Base-by-base conservation (phyloP, 768 basidiomycete species). In the Termitomyces sp. region DNA sequence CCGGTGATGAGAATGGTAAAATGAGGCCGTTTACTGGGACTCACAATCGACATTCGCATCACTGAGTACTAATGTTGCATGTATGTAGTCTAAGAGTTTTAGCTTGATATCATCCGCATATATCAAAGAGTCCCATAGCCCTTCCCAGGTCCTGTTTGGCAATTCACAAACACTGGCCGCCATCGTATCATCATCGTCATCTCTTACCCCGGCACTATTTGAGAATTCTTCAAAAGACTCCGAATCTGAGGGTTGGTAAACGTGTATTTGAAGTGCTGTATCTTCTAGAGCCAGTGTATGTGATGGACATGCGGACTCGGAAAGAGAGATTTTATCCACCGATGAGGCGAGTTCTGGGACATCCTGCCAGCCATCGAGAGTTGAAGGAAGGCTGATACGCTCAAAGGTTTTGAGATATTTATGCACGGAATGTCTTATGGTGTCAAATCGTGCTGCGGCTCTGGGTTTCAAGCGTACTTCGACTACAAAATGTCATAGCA, bases 71-170 rank as follows among this genome's bases (percentile, higher is more conserved):
- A 98, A 77, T 0, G 96, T 98, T 22, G 95, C 91, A 72, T 96
- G 88, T 57, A 98, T 94, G 67, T 97, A 98, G 68, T 96, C 89
- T 43, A 99, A 78, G 11, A 99, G 77, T 58, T 87, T 88, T 54
- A 86, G 73, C 69, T 98, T 99, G 64, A 98, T 85, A 66, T 89
- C 79, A 56, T 82, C 81, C 32, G 75, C 76, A 68, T 96, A 99
- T 66, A 98, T 88, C 61, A 99, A 68, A 45, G 88, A 90, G 49
- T 88, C 89, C 97, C 97, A 98, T 15, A 98, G 73, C 1, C 96
- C 94, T 56, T 98, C 96, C 78, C 91, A 87, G 38, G 77, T 80
- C 58, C 77, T 69, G 57, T 87, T 89, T 1, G 97, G 97, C 43
- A 99, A 78, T 52, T 95, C 89, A 66, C 89, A 89, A 18, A 98